Evolutionary conservation across 306 rosid genomes (phyloP).

Genomic region (Glycine soja): DNA sequence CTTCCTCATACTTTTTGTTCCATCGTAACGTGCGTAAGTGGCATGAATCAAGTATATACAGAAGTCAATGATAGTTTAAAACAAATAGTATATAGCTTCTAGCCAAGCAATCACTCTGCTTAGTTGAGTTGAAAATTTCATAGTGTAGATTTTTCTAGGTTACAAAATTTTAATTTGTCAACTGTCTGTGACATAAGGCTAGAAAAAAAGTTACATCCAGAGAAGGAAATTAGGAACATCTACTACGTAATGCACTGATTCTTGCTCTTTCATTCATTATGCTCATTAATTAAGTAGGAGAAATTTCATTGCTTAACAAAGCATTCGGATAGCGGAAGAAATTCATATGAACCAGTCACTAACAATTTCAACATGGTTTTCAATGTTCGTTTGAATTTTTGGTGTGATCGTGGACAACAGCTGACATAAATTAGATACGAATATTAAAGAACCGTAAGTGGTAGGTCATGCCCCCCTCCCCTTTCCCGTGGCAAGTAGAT

Average conservation of each 20-base stretch:
- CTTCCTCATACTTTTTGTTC: no score
- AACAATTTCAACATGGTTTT: conserved; percentile 4
- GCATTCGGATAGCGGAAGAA: background rate
- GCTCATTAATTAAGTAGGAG: background rate
- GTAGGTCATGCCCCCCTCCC: conserved; percentile 24
- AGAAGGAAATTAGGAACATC: background rate
- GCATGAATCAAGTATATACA: background rate
- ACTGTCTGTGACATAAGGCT: background rate
- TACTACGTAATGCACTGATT: background rate
- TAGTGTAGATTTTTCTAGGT: background rate
- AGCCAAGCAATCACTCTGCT: background rate
- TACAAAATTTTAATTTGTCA: background rate
- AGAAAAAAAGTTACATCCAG: background rate
- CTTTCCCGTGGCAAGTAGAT: background rate
- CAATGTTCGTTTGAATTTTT: conserved; percentile 17
- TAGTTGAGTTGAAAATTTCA: conserved; percentile 8
- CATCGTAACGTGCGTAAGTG: background rate
- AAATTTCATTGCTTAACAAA: conserved; percentile 1
- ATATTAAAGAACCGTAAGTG: conserved; percentile 37
- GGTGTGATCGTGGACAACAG: conserved; percentile 2
- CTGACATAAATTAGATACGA: conserved; percentile 16
- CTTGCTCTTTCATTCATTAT: background rate
- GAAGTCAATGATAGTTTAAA: background rate
- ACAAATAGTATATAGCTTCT: background rate
- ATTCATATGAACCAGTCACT: background rate